Percentiles rank a stretch among this genome's conserved stretches.
Evolutionary conservation across 768 basidiomycete genomes (phyloP).

Genomic region (Xerocomellus chrysenteron): DNA sequence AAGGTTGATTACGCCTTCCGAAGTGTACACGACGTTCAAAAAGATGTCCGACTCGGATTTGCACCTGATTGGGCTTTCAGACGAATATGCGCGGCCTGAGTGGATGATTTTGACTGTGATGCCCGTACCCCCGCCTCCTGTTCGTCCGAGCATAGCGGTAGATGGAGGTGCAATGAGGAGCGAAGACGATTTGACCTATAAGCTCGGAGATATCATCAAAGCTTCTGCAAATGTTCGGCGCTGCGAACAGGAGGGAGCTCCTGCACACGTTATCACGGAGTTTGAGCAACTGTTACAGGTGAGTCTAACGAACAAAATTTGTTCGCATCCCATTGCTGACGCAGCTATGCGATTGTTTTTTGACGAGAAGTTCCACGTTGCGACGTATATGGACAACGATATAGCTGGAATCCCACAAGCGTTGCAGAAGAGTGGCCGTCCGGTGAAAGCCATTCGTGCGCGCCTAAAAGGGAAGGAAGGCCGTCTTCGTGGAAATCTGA

Average conservation of each 20-base stretch:
- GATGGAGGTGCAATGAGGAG: constrained; percentile 96
- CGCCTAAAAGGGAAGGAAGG: constrained; percentile 99
- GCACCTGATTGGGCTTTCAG: constrained; percentile 85
- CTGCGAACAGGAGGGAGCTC: constrained; percentile 95
- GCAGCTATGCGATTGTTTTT: not conserved
- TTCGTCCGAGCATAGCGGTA: constrained; percentile 95
- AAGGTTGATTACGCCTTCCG: constrained; percentile 76
- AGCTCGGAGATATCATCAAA: constrained; percentile 95
- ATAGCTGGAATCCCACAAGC: constrained; percentile 98
- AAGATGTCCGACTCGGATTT: constrained; percentile 93
- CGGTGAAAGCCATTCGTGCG: constrained; percentile 97
- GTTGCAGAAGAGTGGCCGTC: constrained; percentile 93
- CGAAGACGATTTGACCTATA: constrained; percentile 98
- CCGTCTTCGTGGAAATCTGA: constrained; percentile 93
- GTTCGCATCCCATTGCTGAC: not conserved
- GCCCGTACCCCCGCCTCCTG: constrained; percentile 96
- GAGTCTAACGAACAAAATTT: constrained; percentile 16
- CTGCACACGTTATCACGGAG: constrained; percentile 92
- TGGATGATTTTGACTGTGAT: constrained; percentile 99
- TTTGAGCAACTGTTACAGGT: constrained; percentile 96
- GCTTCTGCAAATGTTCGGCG: constrained; percentile 89
- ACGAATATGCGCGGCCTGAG: constrained; percentile 94
- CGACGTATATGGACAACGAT: constrained; percentile 99
- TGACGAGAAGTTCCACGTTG: constrained; percentile 82
- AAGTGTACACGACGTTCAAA: constrained; percentile 92